These are phyloP conservation scores for Amaranthus tricolor DNA, from an alignment of 179 eudicot species.

Conservation along the genomic window DNA sequence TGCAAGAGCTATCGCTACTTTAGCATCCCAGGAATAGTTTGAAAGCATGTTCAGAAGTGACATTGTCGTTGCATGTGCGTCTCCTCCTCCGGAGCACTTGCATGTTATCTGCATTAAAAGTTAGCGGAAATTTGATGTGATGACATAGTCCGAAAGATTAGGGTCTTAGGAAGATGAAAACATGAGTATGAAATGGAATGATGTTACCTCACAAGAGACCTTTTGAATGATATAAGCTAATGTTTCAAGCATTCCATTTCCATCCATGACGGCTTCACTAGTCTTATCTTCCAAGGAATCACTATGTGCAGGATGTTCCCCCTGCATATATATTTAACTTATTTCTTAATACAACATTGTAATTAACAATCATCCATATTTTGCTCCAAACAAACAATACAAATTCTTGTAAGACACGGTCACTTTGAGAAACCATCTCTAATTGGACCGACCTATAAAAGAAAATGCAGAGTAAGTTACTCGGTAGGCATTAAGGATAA, in stretches of 20 bases:
- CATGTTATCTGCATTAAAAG: slow-evolving; percentile 53
- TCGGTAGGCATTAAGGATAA: too few species aligned
- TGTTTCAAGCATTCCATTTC: slow-evolving; percentile 55
- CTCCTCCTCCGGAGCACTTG: slow-evolving; percentile 85
- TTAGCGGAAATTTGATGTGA: neutral
- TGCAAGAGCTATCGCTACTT: slow-evolving; percentile 63
- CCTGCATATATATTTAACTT: slow-evolving; percentile 34
- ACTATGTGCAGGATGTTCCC: slow-evolving; percentile 19
- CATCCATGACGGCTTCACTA: slow-evolving; percentile 27
- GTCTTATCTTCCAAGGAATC: slow-evolving; percentile 39
- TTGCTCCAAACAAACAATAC: too few species aligned
- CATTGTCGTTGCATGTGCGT: slow-evolving; percentile 70
- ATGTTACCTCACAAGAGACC: slow-evolving; percentile 69
- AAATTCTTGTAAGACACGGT: too few species aligned
- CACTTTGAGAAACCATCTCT: too few species aligned
- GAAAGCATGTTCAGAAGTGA: slow-evolving; percentile 62
- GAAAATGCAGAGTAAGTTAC: too few species aligned
- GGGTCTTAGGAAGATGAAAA: neutral
- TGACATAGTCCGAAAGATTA: neutral
- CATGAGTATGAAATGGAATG: neutral
- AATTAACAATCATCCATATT: neutral
- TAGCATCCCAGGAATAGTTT: slow-evolving; percentile 83
- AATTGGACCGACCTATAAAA: too few species aligned
- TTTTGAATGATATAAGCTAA: slow-evolving; percentile 58
- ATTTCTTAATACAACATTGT: neutral